Evolutionary conservation across 2,329 filamentous ascomycete species (phyloP), one percentile per base, ranked within the genome.

Genomic region (Orbilia ellipsospora): DNA sequence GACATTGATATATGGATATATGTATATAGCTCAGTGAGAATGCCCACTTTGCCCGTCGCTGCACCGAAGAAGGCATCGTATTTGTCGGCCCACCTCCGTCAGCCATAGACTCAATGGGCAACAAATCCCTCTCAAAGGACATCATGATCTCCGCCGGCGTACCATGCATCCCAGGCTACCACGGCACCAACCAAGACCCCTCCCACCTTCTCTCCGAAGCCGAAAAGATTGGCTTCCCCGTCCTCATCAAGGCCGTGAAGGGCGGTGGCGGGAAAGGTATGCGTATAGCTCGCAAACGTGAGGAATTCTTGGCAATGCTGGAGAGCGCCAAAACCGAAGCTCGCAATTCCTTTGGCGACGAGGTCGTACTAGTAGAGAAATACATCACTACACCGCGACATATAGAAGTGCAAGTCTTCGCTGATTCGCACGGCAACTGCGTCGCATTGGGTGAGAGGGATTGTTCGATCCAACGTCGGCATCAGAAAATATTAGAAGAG

Each of bases 141-240:
- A 97, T 99, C 81, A 98, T 99, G 95, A 93, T 88, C 40, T 89
- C 89, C 3, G 94, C 95, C n/a, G 93, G 93, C 7, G 95, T 99
- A 2, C 94, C 94, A 3, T 98, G 95, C 80, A 95, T 99, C 57
- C 95, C 95, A 0, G 95, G 95, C 0, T 99, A 99, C 80, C 95
- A 98, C 81, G 95, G 95, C 16, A 80, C 86, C 0, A 92, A 97
- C 62, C 95, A 99, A 83, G 88, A 90, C 57, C 84, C 87, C 0
- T 81, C 83, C 7, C 85, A 86, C 73, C 84, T 91, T 28, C 86
- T 92, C 66, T 84, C 85, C 8, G 89, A 94, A 81, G 94, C 95
- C 6, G 88, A 87, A 79, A 88, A 91, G 78, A 85, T 91, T 78
- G 85, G 85, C 28, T 91, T 90, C 78, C 89, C 89, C 12, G 90